A percentile compares a stretch with the other conserved stretches of the same genome.
phyloP scores from a whole-genome alignment of 805 yeast species.

The Ogataea nonfermentans region DNA sequence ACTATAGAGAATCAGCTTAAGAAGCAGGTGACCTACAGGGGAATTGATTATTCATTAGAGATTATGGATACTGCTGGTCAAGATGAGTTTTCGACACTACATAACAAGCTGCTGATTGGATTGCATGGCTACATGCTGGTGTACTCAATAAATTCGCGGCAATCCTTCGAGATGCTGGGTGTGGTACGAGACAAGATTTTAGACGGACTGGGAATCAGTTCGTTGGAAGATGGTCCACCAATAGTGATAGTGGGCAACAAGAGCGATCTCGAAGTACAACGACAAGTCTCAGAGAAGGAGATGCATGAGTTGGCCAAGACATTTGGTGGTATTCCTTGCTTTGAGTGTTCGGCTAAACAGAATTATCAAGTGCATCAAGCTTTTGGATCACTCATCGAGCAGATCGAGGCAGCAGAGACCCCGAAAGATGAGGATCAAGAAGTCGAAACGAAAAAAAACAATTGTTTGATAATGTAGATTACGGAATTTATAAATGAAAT shows the following conservation, averaged over 20 bases:
- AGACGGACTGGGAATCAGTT: slow-evolving; percentile 54
- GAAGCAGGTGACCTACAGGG: slow-evolving; percentile 64
- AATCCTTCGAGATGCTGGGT: slow-evolving; percentile 73
- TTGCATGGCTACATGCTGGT: slow-evolving; percentile 81
- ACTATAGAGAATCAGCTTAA: slow-evolving; percentile 85
- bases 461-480: slow-evolving; percentile 16
- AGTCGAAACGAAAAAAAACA: background rate
- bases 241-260: slow-evolving; percentile 49
- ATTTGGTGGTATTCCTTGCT: slow-evolving; percentile 42
- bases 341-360: slow-evolving; percentile 50
- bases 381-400: slow-evolving; percentile 57
- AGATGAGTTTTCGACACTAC: slow-evolving; percentile 81
- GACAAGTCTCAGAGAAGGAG: slow-evolving; percentile 55
- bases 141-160: slow-evolving; percentile 75
- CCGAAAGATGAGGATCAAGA: slow-evolving; percentile 11
- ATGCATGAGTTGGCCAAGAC: slow-evolving; percentile 43
- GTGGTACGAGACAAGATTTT: slow-evolving; percentile 81
- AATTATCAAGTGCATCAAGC: slow-evolving; percentile 46
- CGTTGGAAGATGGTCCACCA: slow-evolving; percentile 43
- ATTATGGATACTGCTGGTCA: slow-evolving; percentile 93
- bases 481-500: slow-evolving; percentile 1
- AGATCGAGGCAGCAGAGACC: slow-evolving; percentile 46
- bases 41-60: slow-evolving; percentile 76
- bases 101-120: slow-evolving; percentile 74
- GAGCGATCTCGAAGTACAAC: slow-evolving; percentile 55